Conservation (phyloP, 2,329 filamentous ascomycete genomes). For the Huntiella omanensis region DNA sequence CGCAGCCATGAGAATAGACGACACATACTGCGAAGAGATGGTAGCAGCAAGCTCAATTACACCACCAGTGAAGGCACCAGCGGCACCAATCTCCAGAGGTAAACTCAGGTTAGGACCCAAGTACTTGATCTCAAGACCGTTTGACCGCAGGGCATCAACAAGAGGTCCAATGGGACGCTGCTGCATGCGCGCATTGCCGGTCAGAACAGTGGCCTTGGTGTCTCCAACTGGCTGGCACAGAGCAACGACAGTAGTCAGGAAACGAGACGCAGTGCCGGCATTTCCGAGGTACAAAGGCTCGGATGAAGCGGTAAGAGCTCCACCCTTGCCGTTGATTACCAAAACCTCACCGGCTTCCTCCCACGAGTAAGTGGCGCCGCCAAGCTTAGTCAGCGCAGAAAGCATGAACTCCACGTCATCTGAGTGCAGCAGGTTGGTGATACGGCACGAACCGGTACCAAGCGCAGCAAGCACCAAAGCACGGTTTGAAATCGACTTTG, state of each 20-base stretch:
- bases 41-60: constrained; percentile 84
- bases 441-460: constrained; percentile 64
- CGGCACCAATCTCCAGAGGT: constrained; percentile 65
- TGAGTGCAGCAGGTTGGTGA: constrained; percentile 85
- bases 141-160: constrained; percentile 71
- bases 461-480: constrained; percentile 87
- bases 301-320: constrained; percentile 55
- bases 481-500: constrained; percentile 94
- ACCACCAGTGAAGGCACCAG: constrained; percentile 67
- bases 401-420: constrained; percentile 97
- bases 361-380: constrained; percentile 80
- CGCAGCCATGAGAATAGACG: constrained; percentile 87
- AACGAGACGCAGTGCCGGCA: constrained; percentile 86
- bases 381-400: constrained; percentile 67
- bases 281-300: constrained; percentile 84
- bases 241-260: constrained; percentile 78
- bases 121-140: constrained; percentile 77
- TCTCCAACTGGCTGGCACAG: constrained; percentile 51
- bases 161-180: constrained; percentile 81
- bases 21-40: constrained; percentile 97
- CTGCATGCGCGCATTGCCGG: constrained; percentile 93
- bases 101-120: constrained; percentile 68
- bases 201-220: constrained; percentile 53
- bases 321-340: constrained; percentile 79
- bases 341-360: constrained; percentile 86